These are phyloP conservation scores for Arthrobotrys musiformis DNA, from an alignment of 2,329 filamentous ascomycete genomes.

Conservation along the genomic window DNA sequence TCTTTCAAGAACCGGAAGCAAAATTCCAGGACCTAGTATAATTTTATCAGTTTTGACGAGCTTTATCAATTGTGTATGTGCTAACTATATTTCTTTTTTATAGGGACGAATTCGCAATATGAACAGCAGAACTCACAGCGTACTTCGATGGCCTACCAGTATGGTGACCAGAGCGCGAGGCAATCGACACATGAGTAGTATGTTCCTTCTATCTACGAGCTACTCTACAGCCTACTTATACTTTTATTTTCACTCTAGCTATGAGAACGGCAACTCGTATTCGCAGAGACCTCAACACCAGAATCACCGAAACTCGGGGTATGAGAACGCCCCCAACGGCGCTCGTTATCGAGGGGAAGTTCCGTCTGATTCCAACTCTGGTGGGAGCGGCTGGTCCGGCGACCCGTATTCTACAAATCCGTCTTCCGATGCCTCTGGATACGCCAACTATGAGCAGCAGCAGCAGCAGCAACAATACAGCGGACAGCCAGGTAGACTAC, in stretches of 20 bases:
- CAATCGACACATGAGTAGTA: conserved; percentile 45
- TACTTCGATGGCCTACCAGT: conserved; percentile 48
- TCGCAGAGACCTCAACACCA: conserved; percentile 39
- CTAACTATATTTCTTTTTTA: neutral
- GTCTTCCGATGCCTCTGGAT: conserved; percentile 47
- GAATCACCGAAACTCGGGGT: conserved; percentile 28
- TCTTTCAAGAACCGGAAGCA: neutral
- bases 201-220: neutral
- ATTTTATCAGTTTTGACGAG: no score
- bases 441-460: conserved; percentile 32
- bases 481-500: conserved; percentile 28
- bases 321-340: conserved; percentile 12
- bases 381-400: conserved; percentile 46
- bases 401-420: conserved; percentile 53
- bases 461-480: conserved; percentile 41
- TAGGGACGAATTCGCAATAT: conserved; percentile 41
- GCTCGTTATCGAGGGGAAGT: conserved; percentile 39
- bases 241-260: conserved; percentile 8
- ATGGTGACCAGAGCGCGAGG: conserved; percentile 50
- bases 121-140: conserved; percentile 43
- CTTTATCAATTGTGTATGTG: neutral
- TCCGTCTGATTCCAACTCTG: conserved; percentile 38
- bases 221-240: neutral
- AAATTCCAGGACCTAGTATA: neutral
- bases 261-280: conserved; percentile 28